phyloP scores from a whole-genome alignment of 1,139 yeast genomes.

The Suhomyces chickasaworum region DNA sequence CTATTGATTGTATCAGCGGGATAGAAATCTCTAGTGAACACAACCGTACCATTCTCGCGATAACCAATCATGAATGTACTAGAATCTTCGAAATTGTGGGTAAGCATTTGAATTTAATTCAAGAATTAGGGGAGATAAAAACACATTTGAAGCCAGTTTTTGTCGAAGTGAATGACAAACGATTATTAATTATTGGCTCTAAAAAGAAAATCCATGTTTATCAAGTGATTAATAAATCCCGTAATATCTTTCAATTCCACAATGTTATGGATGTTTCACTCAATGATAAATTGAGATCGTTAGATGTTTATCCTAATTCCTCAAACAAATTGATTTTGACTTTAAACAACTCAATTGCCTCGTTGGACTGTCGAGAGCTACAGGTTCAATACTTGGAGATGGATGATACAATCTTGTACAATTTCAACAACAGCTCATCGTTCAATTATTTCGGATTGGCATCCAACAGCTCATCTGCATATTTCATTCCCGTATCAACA shows the following conservation, averaged over 20 bases:
- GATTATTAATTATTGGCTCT: slow-evolving; percentile 31
- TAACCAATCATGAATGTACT: slow-evolving; percentile 29
- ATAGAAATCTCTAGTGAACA: slow-evolving; percentile 23
- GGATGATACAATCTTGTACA: slow-evolving; percentile 18
- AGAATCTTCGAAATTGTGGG: slow-evolving; percentile 41
- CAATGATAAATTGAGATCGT: slow-evolving; percentile 34
- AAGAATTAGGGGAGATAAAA: slow-evolving; percentile 32
- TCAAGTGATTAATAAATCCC: slow-evolving; percentile 31
- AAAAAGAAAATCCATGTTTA: slow-evolving; percentile 35
- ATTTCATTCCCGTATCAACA: slow-evolving; percentile 24
- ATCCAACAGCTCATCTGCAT: slow-evolving; percentile 21
- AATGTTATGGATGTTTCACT: slow-evolving; percentile 29
- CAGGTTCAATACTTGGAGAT: slow-evolving; percentile 17
- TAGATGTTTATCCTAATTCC: slow-evolving; percentile 16
- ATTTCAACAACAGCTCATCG: slow-evolving; percentile 22
- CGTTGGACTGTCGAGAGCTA: slow-evolving; percentile 29
- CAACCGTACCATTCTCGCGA: slow-evolving; percentile 30
- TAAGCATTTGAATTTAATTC: slow-evolving; percentile 35
- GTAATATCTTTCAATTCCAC: slow-evolving; percentile 35
- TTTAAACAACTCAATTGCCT: slow-evolving; percentile 28
- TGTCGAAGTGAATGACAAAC: slow-evolving; percentile 20
- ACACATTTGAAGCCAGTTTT: slow-evolving; percentile 21
- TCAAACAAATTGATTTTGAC: slow-evolving; percentile 28
- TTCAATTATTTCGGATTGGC: slow-evolving; percentile 28
- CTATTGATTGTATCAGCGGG: slow-evolving; percentile 24